Base-by-base conservation (phyloP, 345 rosid genomes). In the Turritis glabra region DNA sequence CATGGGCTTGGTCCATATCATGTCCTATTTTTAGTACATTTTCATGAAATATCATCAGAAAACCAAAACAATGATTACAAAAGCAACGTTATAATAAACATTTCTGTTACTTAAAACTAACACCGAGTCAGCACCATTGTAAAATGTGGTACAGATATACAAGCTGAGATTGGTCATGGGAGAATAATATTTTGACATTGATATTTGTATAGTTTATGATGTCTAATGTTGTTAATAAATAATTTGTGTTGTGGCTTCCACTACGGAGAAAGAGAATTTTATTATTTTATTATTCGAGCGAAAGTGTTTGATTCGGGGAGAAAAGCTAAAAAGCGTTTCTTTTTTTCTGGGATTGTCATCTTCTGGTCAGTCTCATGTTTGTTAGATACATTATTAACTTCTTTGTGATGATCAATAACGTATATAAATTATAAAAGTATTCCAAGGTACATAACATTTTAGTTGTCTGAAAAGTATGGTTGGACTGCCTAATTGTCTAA, bases 171-270 rank as follows among this genome's bases (percentile, higher is more conserved):
- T 33, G 64, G 56, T 64, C 29, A 35, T 41, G 2, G 22, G 1
- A 40, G 71, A 54, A 65, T 32, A 53, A 33, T 57, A 8, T n/a
- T 55, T 73, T 29, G 63, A 53, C 71, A 22, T 43, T 30, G 54
- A 30, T 69, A 7, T 51, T 11, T 54, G 38, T 2, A 52, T 14
- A 8, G 8, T 65, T 32, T 32, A 30, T 43, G n/a, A 12, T 38
- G 18, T 41, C 2, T 23, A 14, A 18, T 32, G 64, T 44, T 56
- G 17, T 14, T 43, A 26, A 14, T 60, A 13, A 56, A 66, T 75
- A 67, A n/a, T 25, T 51, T 40, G 63, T 75, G 69, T 68, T 69
- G 63, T 75, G 74, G 74, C 74, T 60, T 76, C 79, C 79, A 76
- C 79, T 76, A 67, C 33, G 26, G 14, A 48, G 29, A 57, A 74